Evolutionary conservation across 352 stramenopile species (phyloP), one percentile per base, ranked within the genome.

Genomic region (Pythium myriotylum): DNA sequence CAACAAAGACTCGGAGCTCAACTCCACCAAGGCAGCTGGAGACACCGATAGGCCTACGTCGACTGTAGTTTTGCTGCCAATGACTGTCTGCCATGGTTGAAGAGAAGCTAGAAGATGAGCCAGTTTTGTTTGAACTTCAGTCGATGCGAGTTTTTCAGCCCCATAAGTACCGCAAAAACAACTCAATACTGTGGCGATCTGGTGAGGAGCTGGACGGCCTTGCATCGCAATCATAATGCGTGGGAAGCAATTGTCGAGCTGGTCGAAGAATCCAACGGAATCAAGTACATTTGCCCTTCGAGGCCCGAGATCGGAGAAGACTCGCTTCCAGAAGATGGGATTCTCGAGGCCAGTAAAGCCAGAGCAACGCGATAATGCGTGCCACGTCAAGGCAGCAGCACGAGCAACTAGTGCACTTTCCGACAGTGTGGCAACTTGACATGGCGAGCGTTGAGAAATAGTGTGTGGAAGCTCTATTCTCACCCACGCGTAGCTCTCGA

Each of bases 401-500:
- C 33, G 49, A 10, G 29, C 32, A n/a, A 43, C 14, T 19, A 7
- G 6, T 5, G 39, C 39, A 17, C 2, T 16, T 8, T 5, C 10
- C 17, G 16, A 13, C 23, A 9, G 16, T 10, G 39, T 37, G 5
- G 27, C 22, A 8, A 54, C 24, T 14, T 54, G 26, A 7, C 41
- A 4, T 4, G 6, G 23, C 6, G 24, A 33, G 10, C 7, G 2
- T 19, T 52, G 9, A 14, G n/a, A 12, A 5, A 3, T 24, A 5
- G 20, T 19, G 45, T 52, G 37, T 12, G 45, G 45, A 22, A 52
- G 24, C 37, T 52, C 19, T 35, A 37, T 46, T 12, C 24, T 40
- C 3, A 61, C 41, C 54, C 54, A 61, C 32, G 42, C 54, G 42
- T 61, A 61, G 17, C 16, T 43, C 14, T 51, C 20, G 24, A 51